Conservation (phyloP, 805 yeast genomes). For the Nakazawaea holstii region DNA sequence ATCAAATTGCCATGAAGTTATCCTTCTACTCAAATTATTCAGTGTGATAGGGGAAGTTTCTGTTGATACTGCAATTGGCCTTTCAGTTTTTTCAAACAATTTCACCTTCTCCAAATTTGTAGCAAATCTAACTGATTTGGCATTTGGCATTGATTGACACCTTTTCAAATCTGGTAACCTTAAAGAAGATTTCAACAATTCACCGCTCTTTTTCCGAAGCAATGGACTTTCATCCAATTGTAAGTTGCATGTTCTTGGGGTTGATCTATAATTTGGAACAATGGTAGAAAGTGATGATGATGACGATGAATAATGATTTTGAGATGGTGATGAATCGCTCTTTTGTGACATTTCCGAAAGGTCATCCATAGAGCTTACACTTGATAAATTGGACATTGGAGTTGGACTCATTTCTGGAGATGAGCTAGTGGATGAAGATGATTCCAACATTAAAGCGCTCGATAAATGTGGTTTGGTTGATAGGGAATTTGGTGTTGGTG, state of each 20-base stretch:
- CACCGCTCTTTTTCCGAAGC: conserved; percentile 86
- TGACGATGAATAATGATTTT: conserved; percentile 4
- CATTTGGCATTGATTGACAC: conserved; percentile 45
- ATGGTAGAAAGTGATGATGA: conserved; percentile 11
- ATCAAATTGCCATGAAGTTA: conserved; percentile 15
- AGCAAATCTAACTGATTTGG: conserved; percentile 63
- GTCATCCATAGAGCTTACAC: conserved; percentile 11
- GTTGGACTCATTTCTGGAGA: conserved; percentile 9
- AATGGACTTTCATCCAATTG: conserved; percentile 24
- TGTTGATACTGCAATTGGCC: conserved; percentile 59
- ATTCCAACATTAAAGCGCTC: background rate
- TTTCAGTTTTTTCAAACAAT: conserved; percentile 54
- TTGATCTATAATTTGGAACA: background rate
- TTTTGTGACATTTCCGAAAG: background rate
- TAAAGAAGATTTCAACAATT: conserved; percentile 69
- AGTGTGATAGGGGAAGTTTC: conserved; percentile 41
- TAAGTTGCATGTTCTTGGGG: conserved; percentile 4
- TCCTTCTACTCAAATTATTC: background rate
- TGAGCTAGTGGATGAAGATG: conserved; percentile 2
- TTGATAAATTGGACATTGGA: conserved; percentile 7
- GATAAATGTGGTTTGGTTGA: background rate
- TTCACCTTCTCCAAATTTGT: conserved; percentile 55
- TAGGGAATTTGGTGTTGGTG: background rate
- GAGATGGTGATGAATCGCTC: background rate
- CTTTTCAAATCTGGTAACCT: conserved; percentile 39